These are phyloP conservation scores for Flagelloscypha sp. DNA, from an alignment of 768 basidiomycete species.

Conservation along the genomic window DNA sequence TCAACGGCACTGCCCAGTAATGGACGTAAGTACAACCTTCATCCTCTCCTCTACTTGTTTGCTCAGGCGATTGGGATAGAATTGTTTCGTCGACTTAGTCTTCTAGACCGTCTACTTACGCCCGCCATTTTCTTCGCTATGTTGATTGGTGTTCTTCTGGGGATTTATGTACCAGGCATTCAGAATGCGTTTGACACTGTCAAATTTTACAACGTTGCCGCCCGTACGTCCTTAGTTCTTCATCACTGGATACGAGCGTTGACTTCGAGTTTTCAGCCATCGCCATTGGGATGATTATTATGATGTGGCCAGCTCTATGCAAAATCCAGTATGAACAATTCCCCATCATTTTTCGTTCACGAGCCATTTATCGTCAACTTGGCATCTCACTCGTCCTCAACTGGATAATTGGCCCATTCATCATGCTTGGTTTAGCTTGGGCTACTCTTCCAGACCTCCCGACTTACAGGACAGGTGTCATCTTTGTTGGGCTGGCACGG, in stretches of 20 bases:
- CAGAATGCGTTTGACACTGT: slow-evolving; percentile 55
- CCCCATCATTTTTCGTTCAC: slow-evolving; percentile 44
- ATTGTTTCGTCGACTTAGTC: slow-evolving; percentile 33
- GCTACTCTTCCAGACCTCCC: slow-evolving; percentile 75
- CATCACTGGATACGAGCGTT: no score
- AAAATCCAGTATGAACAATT: slow-evolving; percentile 73
- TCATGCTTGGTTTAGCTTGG: slow-evolving; percentile 85
- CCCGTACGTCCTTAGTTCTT: slow-evolving; percentile 52
- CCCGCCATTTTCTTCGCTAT: slow-evolving; percentile 62
- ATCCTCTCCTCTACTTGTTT: no score
- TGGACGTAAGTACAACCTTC: no score
- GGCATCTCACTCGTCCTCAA: slow-evolving; percentile 61
- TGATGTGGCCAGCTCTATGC: slow-evolving; percentile 81
- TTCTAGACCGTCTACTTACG: slow-evolving; percentile 55
- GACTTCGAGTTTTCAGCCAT: slow-evolving; percentile 64
- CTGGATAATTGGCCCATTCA: slow-evolving; percentile 73
- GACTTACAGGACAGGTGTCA: slow-evolving; percentile 68
- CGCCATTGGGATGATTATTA: slow-evolving; percentile 71
- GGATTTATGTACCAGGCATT: slow-evolving; percentile 54
- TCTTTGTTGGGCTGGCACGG: slow-evolving; percentile 72
- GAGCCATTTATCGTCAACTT: slow-evolving; percentile 57
- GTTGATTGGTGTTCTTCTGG: slow-evolving; percentile 70
- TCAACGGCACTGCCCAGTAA: no score
- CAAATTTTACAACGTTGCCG: slow-evolving; percentile 61
- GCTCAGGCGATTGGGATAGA: no score